Percentiles rank a stretch among this genome's conserved stretches.
Conservation (phyloP, 2,329 filamentous ascomycete species). For the Paraphaeosphaeria sporulosa region DNA sequence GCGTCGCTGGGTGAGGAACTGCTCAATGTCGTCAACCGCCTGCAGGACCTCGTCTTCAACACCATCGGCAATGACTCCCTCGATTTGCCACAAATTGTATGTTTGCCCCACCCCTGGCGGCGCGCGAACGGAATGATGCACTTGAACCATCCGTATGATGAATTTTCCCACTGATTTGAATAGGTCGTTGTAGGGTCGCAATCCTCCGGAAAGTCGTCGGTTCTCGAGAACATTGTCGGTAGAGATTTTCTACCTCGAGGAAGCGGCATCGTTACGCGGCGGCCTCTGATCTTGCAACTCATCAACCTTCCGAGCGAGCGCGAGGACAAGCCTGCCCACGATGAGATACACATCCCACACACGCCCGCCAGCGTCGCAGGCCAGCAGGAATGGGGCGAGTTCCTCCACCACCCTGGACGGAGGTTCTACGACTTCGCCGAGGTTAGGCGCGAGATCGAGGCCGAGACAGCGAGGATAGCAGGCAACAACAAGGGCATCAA, state of each 20-base stretch:
- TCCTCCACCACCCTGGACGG: constrained; percentile 90
- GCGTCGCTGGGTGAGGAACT: constrained; percentile 95
- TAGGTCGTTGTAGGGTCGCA: constrained; percentile 98
- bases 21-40: constrained; percentile 93
- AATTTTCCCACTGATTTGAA: constrained; percentile 23
- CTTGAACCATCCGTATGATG: background rate
- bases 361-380: constrained; percentile 75
- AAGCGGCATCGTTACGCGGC: constrained; percentile 93
- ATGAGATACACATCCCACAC: constrained; percentile 75
- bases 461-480: constrained; percentile 91
- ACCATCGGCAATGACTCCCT: constrained; percentile 99
- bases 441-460: constrained; percentile 96
- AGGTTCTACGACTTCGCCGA: constrained; percentile 90
- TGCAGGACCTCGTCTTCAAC: constrained; percentile 99
- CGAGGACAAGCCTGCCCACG: constrained; percentile 71
- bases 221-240: constrained; percentile 98
- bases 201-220: constrained; percentile 97
- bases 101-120: constrained; percentile 62
- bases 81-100: constrained; percentile 96
- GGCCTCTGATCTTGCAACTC: constrained; percentile 94
- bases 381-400: constrained; percentile 86
- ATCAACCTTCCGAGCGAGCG: constrained; percentile 88
- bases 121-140: constrained; percentile 21
- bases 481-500: constrained; percentile 99
- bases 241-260: constrained; percentile 96